phyloP scores from a whole-genome alignment of 371 early-diverging fungal genomes.

The Mucor velutinosus region DNA sequence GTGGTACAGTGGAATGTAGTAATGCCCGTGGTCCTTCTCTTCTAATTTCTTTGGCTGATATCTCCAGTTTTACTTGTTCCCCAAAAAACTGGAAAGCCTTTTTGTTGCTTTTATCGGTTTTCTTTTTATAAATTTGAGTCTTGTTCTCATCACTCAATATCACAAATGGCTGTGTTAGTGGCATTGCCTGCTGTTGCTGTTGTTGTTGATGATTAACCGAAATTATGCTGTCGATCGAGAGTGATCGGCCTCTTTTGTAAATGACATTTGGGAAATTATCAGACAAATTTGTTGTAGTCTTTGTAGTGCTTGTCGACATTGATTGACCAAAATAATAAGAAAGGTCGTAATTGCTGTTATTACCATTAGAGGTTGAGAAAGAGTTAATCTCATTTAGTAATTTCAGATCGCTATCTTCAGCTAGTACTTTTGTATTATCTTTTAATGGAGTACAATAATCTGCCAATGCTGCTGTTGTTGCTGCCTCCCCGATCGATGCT shows the following conservation, averaged over 20 bases:
- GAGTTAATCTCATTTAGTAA: background rate
- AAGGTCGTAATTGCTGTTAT: conserved; percentile 8
- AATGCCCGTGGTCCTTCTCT: conserved; percentile 44
- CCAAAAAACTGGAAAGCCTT: conserved; percentile 50
- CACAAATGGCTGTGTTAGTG: background rate
- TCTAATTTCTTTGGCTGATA: conserved; percentile 40
- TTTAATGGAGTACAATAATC: background rate
- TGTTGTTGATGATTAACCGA: background rate
- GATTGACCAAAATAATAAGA: conserved; percentile 16
- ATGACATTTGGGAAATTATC: background rate
- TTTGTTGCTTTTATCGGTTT: conserved; percentile 21
- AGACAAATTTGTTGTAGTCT: background rate
- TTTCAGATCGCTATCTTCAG: background rate
- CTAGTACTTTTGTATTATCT: background rate
- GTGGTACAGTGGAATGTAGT: conserved; percentile 40
- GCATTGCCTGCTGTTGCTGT: background rate
- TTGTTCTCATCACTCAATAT: background rate
- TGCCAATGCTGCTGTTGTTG: background rate
- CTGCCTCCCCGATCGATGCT: background rate
- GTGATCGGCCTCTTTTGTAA: conserved; percentile 9
- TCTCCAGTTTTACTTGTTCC: conserved; percentile 34
- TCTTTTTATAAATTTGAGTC: conserved; percentile 7
- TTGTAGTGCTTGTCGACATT: background rate
- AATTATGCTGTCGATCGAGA: conserved; percentile 17
- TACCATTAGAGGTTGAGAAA: background rate